Base-by-base conservation (phyloP, 805 yeast species). In the Teunomyces pallodes region DNA sequence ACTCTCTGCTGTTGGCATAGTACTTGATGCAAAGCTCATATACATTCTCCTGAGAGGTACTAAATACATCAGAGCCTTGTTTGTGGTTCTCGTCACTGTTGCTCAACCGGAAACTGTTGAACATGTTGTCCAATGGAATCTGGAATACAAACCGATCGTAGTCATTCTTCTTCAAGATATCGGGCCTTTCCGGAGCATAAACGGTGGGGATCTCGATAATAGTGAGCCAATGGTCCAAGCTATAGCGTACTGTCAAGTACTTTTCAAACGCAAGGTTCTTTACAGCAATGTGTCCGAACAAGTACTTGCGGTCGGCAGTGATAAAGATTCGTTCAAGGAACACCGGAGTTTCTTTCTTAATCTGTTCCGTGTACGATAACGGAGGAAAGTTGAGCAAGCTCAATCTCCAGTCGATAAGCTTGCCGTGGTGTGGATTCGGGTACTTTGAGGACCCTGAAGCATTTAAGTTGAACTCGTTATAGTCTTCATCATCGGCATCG, bases 191-290 rank as follows among this genome's bases (percentile, higher is more conserved):
- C 3, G 79, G 76, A 2, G 77, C 73, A 66, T 80, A 90, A 3
- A 61, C 54, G 3, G 91, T 86, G 36, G 81, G 82, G 29, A 85
- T 78, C 60, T 87, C 92, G 36, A 82, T 75, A 17, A 84, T 80
- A 0, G 95, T 84, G 38, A 69, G 70, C 98, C 98, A 91, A 57
- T 75, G 69, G 62, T 92, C 90, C 53, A 83, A 72, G 0, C 96
- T 81, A 67, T 89, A 91, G 46, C 90, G 75, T 12, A 87, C 77
- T 12, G 81, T 77, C 14, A 92, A 86, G 26, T 67, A 60, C 65
- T 91, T 91, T 31, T 81, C 76, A 65, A 74, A 91, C 9, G 85
- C 74, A 4, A 88, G 46, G 68, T 91, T 92, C 58, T 81, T 80
- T 26, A 87, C 97, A 2, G 92, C 87, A 41, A 91, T 73, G 46